Conservation (phyloP, 2,329 filamentous ascomycete species). For the Aspergillus brasiliensis region DNA sequence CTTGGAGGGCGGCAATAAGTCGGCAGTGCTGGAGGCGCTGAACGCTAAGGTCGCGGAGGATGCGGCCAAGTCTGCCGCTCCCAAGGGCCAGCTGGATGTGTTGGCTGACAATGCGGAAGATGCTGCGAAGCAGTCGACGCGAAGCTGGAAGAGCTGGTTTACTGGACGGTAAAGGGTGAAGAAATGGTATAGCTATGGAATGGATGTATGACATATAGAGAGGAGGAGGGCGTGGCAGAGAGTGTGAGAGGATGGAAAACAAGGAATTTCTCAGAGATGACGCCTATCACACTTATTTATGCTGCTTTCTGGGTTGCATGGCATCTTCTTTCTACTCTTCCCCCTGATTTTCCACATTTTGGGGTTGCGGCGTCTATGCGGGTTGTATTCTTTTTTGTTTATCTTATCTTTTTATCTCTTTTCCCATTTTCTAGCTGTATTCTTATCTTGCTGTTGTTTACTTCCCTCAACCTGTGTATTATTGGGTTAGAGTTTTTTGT, state of each 20-base stretch:
- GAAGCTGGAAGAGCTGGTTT: constrained; percentile 45
- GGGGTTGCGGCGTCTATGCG: constrained; percentile 35
- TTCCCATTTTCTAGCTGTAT: constrained; percentile 3
- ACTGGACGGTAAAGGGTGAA: constrained; percentile 34
- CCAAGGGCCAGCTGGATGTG: constrained; percentile 36
- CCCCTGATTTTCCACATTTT: constrained; percentile 17
- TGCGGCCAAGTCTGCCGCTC: constrained; percentile 18
- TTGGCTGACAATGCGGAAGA: constrained; percentile 40
- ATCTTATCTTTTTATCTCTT: too few relatives aligned
- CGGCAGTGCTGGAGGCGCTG: constrained; percentile 38
- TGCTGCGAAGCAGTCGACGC: constrained; percentile 38
- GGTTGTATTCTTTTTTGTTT: background rate
- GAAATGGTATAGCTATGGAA: background rate
- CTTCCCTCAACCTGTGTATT: constrained; percentile 19
- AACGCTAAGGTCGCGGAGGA: constrained; percentile 37
- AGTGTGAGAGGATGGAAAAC: background rate
- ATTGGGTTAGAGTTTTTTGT: constrained; percentile 16
- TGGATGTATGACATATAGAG: background rate
- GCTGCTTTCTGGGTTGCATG: constrained; percentile 14
- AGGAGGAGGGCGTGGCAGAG: too few relatives aligned
- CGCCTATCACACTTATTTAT: background rate
- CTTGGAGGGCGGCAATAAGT: constrained; percentile 16
- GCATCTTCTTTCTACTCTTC: constrained; percentile 17
- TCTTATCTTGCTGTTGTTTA: background rate
- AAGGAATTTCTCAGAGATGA: background rate